These are phyloP conservation scores for Bimuria novae-zelandiae DNA, from an alignment of 2,329 filamentous ascomycete species.

Conservation along the genomic window DNA sequence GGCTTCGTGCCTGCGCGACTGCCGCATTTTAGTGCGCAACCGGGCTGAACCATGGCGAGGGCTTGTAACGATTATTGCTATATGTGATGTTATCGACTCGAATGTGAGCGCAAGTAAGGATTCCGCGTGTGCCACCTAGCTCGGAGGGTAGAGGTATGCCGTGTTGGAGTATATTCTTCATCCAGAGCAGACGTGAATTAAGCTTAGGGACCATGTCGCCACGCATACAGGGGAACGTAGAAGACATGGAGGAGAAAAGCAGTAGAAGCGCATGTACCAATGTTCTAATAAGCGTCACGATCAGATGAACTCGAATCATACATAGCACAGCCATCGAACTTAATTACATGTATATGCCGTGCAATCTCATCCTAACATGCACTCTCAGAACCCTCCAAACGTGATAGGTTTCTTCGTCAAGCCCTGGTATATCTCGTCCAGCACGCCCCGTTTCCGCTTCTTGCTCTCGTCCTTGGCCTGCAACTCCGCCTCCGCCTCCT, in stretches of 20 bases:
- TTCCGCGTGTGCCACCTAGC: neutral
- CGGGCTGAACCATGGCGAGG: constrained; percentile 20
- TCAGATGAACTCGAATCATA: neutral
- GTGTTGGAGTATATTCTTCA: too few relatives aligned
- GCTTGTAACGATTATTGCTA: neutral
- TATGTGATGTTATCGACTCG: too few relatives aligned
- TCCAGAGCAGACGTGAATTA: too few relatives aligned
- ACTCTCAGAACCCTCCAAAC: constrained; percentile 46
- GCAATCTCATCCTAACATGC: neutral
- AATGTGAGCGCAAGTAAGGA: too few relatives aligned
- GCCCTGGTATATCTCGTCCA: constrained; percentile 79
- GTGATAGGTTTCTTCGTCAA: constrained; percentile 74
- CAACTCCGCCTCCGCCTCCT: constrained; percentile 47
- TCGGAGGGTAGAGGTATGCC: too few relatives aligned
- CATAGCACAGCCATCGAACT: too few relatives aligned
- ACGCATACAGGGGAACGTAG: too few relatives aligned
- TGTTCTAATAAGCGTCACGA: too few relatives aligned
- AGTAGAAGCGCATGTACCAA: too few relatives aligned
- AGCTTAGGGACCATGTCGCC: too few relatives aligned
- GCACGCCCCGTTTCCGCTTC: constrained; percentile 74
- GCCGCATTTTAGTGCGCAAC: constrained; percentile 35
- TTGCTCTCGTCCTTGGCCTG: constrained; percentile 39
- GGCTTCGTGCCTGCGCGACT: constrained; percentile 42
- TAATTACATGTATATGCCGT: too few relatives aligned
- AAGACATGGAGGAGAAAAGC: too few relatives aligned